Base-by-base conservation (phyloP, 768 basidiomycete species). In the Tulasnella calospora region DNA sequence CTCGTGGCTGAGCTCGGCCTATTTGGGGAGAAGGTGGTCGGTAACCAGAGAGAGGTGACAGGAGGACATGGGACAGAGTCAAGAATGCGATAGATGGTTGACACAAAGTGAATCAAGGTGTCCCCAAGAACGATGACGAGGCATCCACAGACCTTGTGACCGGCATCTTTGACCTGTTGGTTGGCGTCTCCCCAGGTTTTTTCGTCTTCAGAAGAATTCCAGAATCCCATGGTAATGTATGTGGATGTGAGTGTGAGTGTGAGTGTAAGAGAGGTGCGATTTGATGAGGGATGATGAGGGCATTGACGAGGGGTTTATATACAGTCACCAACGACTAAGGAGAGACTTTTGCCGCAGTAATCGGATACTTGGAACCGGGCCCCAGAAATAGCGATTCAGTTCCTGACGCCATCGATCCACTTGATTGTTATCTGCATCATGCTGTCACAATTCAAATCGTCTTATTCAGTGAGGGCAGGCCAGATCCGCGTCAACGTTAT, bases 1-100 rank as follows among this genome's bases (percentile, higher is more conserved):
- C 74, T 79, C 73, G 72, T 80, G 79, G 38, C 70, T 79, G 23
- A 80, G 36, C 35, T 72, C 40, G 19, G 78, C 78, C 79, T 80
- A 46, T n/a, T 21, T 30, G 27, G n/a, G 35, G 33, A 30, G 71
- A 36, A 9, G 71, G 17, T 35, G 35, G 17, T 7, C 38, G 36
- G 38, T 10, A 9, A 35, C 27, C 13, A 30, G 30, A 8, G 5
- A 35, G 61, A 7, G 30, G 27, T 35, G 2, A 38, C 46, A 61
- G 8, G 8, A 57, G 1, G 44, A 19, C 15, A 36, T 36, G 44
- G 27, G 33, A 41, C 5, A 33, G 74, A 23, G 51, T 46, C 3
- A 47, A 30, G 36, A 17, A 27, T 67, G 61, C 17, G 36, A 73
- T 9, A 47, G 30, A 23, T 10, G 13, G 71, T 40, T 30, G 71